Percentiles rank a stretch among this genome's conserved stretches.
These are phyloP conservation scores for Annulohypoxylon stygium DNA, from an alignment of 495 filamentous ascomycete genomes.

Conservation along the genomic window DNA sequence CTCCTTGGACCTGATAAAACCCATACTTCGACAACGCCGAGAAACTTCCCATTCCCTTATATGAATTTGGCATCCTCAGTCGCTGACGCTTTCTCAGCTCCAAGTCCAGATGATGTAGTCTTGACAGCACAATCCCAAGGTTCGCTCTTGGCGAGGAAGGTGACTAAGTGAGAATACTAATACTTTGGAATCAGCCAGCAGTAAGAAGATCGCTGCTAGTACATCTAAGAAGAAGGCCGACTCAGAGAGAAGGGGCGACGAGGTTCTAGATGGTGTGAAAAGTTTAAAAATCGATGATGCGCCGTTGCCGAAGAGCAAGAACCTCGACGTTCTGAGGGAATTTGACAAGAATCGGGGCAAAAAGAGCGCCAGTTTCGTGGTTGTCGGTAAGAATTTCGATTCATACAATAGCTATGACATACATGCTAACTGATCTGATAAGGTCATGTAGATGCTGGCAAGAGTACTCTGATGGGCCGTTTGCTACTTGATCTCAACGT, in stretches of 20 bases:
- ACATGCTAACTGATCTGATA: slow-evolving; percentile 19
- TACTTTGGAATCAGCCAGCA: slow-evolving; percentile 61
- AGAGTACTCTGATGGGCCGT: slow-evolving; percentile 97
- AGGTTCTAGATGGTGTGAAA: slow-evolving; percentile 64
- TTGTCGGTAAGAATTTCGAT: slow-evolving; percentile 77
- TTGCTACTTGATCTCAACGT: slow-evolving; percentile 90
- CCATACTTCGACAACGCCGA: slow-evolving; percentile 53
- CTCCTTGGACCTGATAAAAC: slow-evolving; percentile 67
- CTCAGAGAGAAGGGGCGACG: slow-evolving; percentile 46
- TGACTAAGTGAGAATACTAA: slow-evolving; percentile 54
- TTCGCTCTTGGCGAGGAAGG: slow-evolving; percentile 67
- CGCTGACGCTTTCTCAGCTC: slow-evolving; percentile 80
- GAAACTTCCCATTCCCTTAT: slow-evolving; percentile 66
- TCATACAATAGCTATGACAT: neutral
- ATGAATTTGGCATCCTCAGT: slow-evolving; percentile 54
- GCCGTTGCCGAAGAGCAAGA: slow-evolving; percentile 83
- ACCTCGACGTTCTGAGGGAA: slow-evolving; percentile 85
- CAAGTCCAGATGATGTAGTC: slow-evolving; percentile 95
- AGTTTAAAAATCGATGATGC: slow-evolving; percentile 75
- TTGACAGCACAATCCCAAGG: slow-evolving; percentile 90
- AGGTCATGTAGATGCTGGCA: slow-evolving; percentile 98
- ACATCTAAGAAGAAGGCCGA: slow-evolving; percentile 54
- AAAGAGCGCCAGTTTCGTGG: slow-evolving; percentile 91
- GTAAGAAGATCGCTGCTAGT: slow-evolving; percentile 54
- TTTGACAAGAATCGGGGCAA: slow-evolving; percentile 82